phyloP scores from a whole-genome alignment of 352 stramenopile genomes.

The Globisporangium iwayamae region DNA sequence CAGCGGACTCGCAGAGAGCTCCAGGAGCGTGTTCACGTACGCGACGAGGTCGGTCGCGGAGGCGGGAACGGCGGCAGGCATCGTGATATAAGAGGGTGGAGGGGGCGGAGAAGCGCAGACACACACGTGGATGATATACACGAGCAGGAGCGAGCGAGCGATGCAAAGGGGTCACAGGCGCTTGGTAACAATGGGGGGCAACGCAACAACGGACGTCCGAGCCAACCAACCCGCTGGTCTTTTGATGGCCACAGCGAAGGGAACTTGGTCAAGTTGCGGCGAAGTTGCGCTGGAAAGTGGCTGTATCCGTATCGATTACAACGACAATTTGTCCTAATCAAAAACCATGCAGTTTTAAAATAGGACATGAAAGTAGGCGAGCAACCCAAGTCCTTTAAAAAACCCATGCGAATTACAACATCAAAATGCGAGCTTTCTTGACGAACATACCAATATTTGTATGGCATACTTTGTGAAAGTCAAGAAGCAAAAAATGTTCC shows the following conservation, averaged over 20 bases:
- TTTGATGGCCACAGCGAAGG: conserved; percentile 5
- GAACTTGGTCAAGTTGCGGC: neutral
- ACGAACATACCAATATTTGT: too few species aligned
- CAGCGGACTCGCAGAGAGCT: conserved; percentile 24
- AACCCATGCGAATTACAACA: too few species aligned
- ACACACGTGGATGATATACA: neutral
- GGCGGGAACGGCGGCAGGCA: conserved; percentile 9
- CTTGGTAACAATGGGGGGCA: neutral
- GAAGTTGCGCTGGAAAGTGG: neutral
- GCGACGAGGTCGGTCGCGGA: conserved; percentile 57
- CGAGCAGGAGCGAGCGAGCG: neutral
- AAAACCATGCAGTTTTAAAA: too few species aligned
- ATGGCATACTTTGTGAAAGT: too few species aligned
- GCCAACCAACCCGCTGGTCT: conserved; percentile 1
- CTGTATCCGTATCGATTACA: neutral
- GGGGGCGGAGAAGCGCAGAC: neutral
- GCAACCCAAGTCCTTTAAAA: too few species aligned
- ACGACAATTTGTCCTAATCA: too few species aligned
- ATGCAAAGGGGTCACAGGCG: neutral
- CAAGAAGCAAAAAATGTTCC: too few species aligned
- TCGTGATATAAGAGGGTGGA: neutral
- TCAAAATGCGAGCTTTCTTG: too few species aligned
- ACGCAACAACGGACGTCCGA: neutral
- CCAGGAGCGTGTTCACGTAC: conserved; percentile 80
- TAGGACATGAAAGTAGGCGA: too few species aligned